Percentiles rank a stretch among this genome's conserved stretches.
Evolutionary conservation across 2,329 filamentous ascomycete species (phyloP).

Genomic region (Ophiostoma tasmaniense): DNA sequence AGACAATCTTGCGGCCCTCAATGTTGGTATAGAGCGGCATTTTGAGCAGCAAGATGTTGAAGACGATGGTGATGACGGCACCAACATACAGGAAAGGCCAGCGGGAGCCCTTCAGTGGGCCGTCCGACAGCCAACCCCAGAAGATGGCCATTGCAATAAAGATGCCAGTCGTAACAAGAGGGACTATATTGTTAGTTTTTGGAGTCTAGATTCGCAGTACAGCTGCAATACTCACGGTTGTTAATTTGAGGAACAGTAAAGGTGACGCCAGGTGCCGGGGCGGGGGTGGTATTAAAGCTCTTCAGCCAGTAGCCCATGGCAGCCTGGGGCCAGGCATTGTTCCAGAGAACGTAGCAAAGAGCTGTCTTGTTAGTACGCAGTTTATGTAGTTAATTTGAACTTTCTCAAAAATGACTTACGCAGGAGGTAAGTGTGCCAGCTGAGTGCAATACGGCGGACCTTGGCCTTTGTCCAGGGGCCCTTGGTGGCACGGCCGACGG

Average conservation of each 20-base stretch:
- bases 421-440: slow-evolving; percentile 32
- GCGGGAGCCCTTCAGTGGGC: slow-evolving; percentile 24
- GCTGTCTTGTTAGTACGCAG: slow-evolving; percentile 23
- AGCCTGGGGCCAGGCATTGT: slow-evolving; percentile 28
- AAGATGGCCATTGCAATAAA: slow-evolving; percentile 30
- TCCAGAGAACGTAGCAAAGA: slow-evolving; percentile 31
- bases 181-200: slow-evolving; percentile 20
- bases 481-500: slow-evolving; percentile 26
- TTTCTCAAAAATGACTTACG: not conserved
- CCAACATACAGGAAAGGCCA: slow-evolving; percentile 34
- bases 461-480: slow-evolving; percentile 29
- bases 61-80: slow-evolving; percentile 28
- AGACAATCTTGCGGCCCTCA: slow-evolving; percentile 27
- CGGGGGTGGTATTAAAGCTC: slow-evolving; percentile 28
- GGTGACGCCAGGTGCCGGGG: slow-evolving; percentile 28
- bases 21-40: not conserved
- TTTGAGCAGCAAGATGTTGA: slow-evolving; percentile 27
- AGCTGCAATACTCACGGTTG: not conserved
- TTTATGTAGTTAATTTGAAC: not conserved
- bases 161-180: slow-evolving; percentile 28
- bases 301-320: slow-evolving; percentile 37
- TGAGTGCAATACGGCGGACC: slow-evolving; percentile 27
- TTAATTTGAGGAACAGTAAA: slow-evolving; percentile 29
- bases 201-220: not conserved
- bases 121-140: slow-evolving; percentile 33